Evolutionary conservation across 345 rosid species (phyloP).

Genomic region (Populus nigra): DNA sequence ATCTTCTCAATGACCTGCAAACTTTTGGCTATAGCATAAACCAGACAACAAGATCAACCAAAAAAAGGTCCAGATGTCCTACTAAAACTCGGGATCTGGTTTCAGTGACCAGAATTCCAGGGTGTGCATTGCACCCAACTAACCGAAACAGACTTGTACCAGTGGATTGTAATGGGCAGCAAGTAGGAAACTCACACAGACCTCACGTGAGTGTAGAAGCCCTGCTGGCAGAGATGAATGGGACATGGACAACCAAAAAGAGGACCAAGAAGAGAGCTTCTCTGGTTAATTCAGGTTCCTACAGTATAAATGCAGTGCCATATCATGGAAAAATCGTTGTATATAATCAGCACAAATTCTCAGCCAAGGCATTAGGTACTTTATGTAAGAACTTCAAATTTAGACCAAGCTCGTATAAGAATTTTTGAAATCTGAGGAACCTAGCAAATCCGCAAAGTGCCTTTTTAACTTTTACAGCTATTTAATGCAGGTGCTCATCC

Average conservation of each 20-base stretch:
- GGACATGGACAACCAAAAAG: conserved; percentile 48
- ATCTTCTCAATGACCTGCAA: conserved; percentile 34
- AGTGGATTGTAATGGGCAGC: conserved; percentile 17
- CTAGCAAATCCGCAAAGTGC: conserved; percentile 1
- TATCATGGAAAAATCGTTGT: conserved; percentile 33
- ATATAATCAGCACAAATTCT: conserved; percentile 24
- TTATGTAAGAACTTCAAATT: not conserved
- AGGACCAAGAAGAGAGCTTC: conserved; percentile 41
- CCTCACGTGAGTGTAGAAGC: conserved; percentile 34
- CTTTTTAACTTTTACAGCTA: conserved; percentile 15
- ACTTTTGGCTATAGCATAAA: conserved; percentile 21
- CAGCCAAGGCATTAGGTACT: conserved; percentile 46
- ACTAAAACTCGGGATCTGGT: conserved; percentile 41
- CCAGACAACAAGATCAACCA: conserved; percentile 39
- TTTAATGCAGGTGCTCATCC: conserved; percentile 22
- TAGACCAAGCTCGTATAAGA: not conserved
- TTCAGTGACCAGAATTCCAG: conserved; percentile 38
- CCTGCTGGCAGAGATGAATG: conserved; percentile 30
- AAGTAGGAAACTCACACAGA: conserved; percentile 15
- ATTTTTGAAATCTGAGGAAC: not conserved
- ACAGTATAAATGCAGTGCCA: conserved; percentile 26
- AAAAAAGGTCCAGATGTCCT: conserved; percentile 55
- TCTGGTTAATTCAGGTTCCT: conserved; percentile 26
- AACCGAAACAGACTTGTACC: conserved; percentile 20
- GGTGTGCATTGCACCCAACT: conserved; percentile 20